A percentile compares a stretch with the other conserved stretches of the same genome.
These are phyloP conservation scores for Oemleria cerasiformis DNA, from an alignment of 306 rosid genomes.

Conservation along the genomic window DNA sequence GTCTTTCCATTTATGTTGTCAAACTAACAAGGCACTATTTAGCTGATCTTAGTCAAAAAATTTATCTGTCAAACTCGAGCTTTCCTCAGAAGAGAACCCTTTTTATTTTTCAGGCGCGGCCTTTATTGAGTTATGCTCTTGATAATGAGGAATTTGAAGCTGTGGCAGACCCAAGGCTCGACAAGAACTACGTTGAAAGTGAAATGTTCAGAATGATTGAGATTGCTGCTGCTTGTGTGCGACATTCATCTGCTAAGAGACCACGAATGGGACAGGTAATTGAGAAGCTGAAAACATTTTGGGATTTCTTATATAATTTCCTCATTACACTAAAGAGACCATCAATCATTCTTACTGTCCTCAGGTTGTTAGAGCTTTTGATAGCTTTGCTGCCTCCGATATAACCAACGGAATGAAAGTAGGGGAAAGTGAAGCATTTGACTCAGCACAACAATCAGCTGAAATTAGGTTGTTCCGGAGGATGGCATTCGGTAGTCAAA, in stretches of 20 bases:
- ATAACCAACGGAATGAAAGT: constrained; percentile 79
- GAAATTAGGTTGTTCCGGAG: constrained; percentile 64
- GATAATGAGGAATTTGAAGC: constrained; percentile 52
- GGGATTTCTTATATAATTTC: background rate
- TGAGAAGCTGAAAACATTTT: constrained; percentile 5
- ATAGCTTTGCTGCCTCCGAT: constrained; percentile 59
- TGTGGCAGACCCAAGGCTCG: constrained; percentile 69
- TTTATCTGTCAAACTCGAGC: background rate
- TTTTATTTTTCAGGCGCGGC: constrained; percentile 72
- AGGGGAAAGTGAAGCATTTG: constrained; percentile 68
- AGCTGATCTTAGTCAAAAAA: background rate
- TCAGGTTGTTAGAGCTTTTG: constrained; percentile 91
- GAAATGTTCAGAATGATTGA: constrained; percentile 74
- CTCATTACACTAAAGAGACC: background rate
- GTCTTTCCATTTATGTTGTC: background rate
- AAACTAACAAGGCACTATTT: background rate
- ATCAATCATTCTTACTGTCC: constrained; percentile 25
- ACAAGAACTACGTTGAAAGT: constrained; percentile 52
- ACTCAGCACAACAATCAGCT: constrained; percentile 71
- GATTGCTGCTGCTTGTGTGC: constrained; percentile 84
- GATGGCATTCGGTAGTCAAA: constrained; percentile 80
- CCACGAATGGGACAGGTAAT: constrained; percentile 93
- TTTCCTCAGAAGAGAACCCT: constrained; percentile 27
- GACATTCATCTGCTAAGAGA: constrained; percentile 74
- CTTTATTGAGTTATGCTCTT: constrained; percentile 61